Evolutionary conservation across 2,329 filamentous ascomycete genomes (phyloP).

Genomic region (Dactylellina sp.): DNA sequence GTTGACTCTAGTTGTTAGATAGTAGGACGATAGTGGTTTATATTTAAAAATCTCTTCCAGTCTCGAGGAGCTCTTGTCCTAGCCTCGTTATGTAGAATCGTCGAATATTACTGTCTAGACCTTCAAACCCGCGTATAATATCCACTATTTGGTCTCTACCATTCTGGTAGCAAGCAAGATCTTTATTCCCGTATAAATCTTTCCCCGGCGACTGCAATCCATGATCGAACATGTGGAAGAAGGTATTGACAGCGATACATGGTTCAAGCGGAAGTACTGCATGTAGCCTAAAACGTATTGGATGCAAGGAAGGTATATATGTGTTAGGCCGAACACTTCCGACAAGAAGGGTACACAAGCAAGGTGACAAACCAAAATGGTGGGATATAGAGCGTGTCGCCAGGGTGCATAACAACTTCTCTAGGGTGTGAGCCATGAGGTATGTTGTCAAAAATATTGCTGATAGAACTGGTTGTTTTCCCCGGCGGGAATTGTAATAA

Average conservation of each 20-base stretch:
- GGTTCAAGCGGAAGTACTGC: conserved; percentile 72
- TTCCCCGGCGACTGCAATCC: conserved; percentile 76
- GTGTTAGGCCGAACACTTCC: neutral
- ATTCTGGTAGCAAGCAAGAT: conserved; percentile 85
- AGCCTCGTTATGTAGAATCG: conserved; percentile 80
- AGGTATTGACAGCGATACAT: conserved; percentile 86
- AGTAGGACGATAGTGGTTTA: too few relatives aligned
- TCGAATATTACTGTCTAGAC: conserved; percentile 68
- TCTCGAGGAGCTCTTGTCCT: conserved; percentile 73
- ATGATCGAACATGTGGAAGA: conserved; percentile 78
- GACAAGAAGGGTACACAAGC: neutral
- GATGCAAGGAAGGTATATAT: neutral
- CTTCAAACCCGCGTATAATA: conserved; percentile 74
- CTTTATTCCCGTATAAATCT: conserved; percentile 89
- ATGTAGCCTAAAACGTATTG: conserved; percentile 69
- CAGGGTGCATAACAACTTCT: conserved; percentile 74
- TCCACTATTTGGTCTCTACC: conserved; percentile 78
- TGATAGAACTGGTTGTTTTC: conserved; percentile 80
- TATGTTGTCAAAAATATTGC: conserved; percentile 72
- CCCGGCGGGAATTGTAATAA: conserved; percentile 78
- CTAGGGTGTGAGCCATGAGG: conserved; percentile 69
- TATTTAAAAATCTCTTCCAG: conserved; percentile 53
- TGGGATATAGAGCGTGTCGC: conserved; percentile 84
- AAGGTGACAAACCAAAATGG: conserved; percentile 73
- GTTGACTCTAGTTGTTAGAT: too few relatives aligned